phyloP scores from a whole-genome alignment of 495 filamentous ascomycete species.

The Aspergillus incahuasiensis region DNA sequence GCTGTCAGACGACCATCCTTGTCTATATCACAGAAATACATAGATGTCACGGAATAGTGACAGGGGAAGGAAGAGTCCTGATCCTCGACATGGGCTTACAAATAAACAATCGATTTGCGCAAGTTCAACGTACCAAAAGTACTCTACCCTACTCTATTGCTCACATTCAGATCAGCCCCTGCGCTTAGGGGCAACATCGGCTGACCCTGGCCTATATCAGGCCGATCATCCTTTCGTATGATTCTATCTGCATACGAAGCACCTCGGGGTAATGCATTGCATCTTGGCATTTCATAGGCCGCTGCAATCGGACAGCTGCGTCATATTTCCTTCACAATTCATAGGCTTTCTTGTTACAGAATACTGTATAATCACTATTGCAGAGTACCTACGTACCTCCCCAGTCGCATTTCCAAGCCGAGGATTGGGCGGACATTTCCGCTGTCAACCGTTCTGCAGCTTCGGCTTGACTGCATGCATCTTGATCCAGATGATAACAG shows the following conservation, averaged over 20 bases:
- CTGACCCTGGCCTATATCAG: background rate
- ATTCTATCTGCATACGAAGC: background rate
- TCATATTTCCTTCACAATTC: background rate
- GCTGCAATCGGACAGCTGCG: background rate
- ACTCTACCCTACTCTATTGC: background rate
- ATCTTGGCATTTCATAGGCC: background rate
- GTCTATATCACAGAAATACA: background rate
- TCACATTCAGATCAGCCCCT: background rate
- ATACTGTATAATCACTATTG: too few relatives aligned
- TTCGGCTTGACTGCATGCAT: background rate
- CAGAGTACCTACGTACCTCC: background rate
- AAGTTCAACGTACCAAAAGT: background rate
- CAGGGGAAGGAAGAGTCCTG: background rate
- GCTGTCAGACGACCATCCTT: background rate
- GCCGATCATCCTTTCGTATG: background rate
- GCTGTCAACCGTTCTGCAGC: background rate
- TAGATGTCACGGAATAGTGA: conserved; percentile 4
- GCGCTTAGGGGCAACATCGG: background rate
- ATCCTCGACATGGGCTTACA: conserved; percentile 6
- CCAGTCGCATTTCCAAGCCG: background rate
- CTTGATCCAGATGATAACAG: background rate
- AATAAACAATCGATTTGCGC: background rate
- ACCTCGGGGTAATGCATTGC: background rate
- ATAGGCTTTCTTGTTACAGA: background rate
- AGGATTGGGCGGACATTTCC: background rate